Percentiles rank a stretch among this genome's conserved stretches.
phyloP scores from a whole-genome alignment of 2,329 filamentous ascomycete species.

The Microcera coccophila region DNA sequence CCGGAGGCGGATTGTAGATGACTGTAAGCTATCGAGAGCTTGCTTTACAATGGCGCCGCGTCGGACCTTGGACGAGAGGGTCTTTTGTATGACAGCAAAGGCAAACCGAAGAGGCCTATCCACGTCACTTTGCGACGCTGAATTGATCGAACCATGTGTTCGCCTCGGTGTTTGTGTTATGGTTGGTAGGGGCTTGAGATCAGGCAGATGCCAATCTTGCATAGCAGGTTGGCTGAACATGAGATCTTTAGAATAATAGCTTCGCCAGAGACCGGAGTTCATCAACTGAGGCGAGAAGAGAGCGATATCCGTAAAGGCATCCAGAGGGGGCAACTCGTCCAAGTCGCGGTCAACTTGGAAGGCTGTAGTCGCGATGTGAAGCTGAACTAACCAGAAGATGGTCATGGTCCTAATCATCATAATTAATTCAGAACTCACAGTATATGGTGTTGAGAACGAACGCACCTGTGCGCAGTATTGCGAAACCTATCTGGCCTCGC shows the following conservation, averaged over 20 bases:
- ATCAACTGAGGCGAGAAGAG: constrained; percentile 26
- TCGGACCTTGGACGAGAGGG: constrained; percentile 13
- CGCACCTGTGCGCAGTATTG: constrained; percentile 32
- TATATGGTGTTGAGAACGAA: neutral
- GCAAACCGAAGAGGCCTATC: constrained; percentile 29
- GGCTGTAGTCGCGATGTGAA: constrained; percentile 28
- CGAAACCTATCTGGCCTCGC: constrained; percentile 29
- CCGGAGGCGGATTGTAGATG: constrained; percentile 23
- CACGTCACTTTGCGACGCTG: neutral
- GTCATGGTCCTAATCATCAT: constrained; percentile 28
- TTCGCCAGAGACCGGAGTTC: constrained; percentile 29
- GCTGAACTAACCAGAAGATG: constrained; percentile 34
- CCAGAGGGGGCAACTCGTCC: constrained; percentile 9
- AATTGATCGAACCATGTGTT: neutral
- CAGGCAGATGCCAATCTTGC: constrained; percentile 28
- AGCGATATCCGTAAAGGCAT: constrained; percentile 24
- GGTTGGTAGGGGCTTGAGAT: constrained; percentile 28
- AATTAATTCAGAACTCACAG: neutral
- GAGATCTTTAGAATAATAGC: constrained; percentile 31
- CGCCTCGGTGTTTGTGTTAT: constrained; percentile 1
- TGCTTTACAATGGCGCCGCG: constrained; percentile 26
- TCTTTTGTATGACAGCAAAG: constrained; percentile 28
- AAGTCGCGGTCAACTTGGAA: constrained; percentile 16
- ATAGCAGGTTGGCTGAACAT: constrained; percentile 30
- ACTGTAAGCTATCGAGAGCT: constrained; percentile 21